Evolutionary conservation across 768 basidiomycete genomes (phyloP).

Genomic region (Boletus rufocinnamomeus): DNA sequence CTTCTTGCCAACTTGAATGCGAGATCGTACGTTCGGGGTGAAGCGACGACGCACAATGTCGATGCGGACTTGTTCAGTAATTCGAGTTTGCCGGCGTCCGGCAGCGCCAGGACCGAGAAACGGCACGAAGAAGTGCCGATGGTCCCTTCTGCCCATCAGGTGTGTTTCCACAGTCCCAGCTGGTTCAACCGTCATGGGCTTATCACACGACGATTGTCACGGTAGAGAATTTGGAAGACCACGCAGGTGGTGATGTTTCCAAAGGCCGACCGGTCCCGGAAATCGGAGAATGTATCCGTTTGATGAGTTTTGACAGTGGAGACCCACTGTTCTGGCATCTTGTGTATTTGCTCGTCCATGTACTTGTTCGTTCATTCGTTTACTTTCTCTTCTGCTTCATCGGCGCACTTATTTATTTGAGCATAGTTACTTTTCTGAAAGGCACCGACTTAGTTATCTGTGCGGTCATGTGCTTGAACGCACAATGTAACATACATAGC

Average conservation of each 20-base stretch:
- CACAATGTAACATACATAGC: too few species aligned
- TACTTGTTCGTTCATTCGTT: background rate
- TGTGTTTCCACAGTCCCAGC: background rate
- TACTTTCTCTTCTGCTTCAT: background rate
- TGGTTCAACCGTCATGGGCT: background rate
- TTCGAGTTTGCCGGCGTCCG: too few species aligned
- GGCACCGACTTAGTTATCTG: too few species aligned
- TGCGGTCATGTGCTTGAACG: too few species aligned
- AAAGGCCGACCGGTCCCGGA: background rate
- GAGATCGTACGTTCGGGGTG: conserved; percentile 8
- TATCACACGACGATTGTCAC: background rate
- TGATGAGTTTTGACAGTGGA: background rate
- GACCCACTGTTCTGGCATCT: background rate
- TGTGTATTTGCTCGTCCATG: background rate
- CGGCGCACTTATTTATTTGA: too few species aligned
- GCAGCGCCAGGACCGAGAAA: background rate
- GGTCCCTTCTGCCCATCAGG: background rate
- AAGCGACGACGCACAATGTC: background rate
- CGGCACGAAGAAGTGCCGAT: background rate
- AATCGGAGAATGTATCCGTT: too few species aligned
- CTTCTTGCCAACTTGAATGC: conserved; percentile 14
- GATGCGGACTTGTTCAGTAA: background rate
- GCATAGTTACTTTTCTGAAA: too few species aligned
- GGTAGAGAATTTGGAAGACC: background rate
- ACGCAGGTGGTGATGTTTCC: background rate